phyloP scores from a whole-genome alignment of 805 yeast genomes.

The Yamadazyma kitorensis region DNA sequence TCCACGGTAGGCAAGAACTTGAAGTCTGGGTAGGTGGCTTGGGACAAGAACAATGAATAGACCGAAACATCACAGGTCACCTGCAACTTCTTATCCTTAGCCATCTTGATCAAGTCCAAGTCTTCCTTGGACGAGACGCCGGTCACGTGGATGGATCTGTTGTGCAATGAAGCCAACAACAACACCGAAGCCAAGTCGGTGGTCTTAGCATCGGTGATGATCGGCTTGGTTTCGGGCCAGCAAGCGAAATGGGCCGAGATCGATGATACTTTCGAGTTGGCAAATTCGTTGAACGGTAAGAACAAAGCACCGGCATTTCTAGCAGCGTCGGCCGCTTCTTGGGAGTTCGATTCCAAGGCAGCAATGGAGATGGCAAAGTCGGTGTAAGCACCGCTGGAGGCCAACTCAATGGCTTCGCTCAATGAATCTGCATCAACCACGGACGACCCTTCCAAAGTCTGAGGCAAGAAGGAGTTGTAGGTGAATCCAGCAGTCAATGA shows the following conservation, averaged over 20 bases:
- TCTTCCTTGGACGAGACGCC: conserved; percentile 81
- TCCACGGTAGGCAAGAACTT: conserved; percentile 72
- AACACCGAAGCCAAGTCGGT: conserved; percentile 91
- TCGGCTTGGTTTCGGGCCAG: conserved; percentile 84
- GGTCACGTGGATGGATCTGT: conserved; percentile 82
- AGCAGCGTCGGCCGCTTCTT: conserved; percentile 59
- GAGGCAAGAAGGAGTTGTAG: conserved; percentile 76
- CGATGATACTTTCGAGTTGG: conserved; percentile 67
- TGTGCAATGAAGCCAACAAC: conserved; percentile 83
- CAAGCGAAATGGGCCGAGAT: conserved; percentile 74
- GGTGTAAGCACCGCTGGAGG: conserved; percentile 63
- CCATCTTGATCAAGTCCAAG: conserved; percentile 76
- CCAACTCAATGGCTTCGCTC: conserved; percentile 60
- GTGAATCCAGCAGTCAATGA: conserved; percentile 87
- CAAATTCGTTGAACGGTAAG: conserved; percentile 74
- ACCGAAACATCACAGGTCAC: conserved; percentile 91
- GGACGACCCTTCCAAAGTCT: conserved; percentile 58
- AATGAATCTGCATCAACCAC: conserved; percentile 66
- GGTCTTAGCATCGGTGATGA: conserved; percentile 87
- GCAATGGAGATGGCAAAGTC: conserved; percentile 83
- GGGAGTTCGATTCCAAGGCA: conserved; percentile 69
- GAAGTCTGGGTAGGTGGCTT: conserved; percentile 69
- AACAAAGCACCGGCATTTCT: conserved; percentile 72
- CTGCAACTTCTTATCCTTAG: conserved; percentile 74
- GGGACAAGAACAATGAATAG: conserved; percentile 72